These are phyloP conservation scores for Citrus sinensis DNA, from an alignment of 345 rosid genomes.

Conservation along the genomic window DVS_A1.0 CM039163.1:35127501-35128000, in stretches of 20 bases:
- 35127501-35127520: background rate
- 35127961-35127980: background rate
- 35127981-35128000: background rate
- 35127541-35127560: background rate
- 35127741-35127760: too few species aligned
- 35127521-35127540: background rate
- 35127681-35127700: too few species aligned
- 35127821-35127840: background rate
- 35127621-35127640: background rate
- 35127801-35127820: background rate
- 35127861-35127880: background rate
- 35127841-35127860: background rate
- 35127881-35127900: background rate
- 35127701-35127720: too few species aligned
- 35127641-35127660: background rate
- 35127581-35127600: background rate
- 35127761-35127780: background rate
- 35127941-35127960: too few species aligned
- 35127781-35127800: background rate
- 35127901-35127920: slow-evolving; percentile 7
- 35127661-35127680: background rate
- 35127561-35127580: background rate
- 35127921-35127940: background rate
- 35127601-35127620: background rate
- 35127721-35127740: too few species aligned